phyloP scores from a whole-genome alignment of 768 basidiomycete species.

The Boletellus ananas region DNA sequence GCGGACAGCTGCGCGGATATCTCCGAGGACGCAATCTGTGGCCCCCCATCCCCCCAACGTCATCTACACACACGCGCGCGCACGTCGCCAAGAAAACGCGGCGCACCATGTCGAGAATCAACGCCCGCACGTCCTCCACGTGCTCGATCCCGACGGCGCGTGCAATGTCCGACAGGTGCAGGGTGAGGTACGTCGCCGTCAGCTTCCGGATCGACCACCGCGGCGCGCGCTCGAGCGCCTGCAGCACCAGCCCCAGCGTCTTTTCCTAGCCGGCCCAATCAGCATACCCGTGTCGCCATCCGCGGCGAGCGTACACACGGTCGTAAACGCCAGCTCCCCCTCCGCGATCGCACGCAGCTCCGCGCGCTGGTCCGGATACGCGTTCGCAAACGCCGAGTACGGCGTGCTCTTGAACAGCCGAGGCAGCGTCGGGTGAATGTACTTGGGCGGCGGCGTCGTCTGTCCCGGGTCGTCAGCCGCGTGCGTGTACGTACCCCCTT shows the following conservation, averaged over 20 bases:
- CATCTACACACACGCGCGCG: not conserved
- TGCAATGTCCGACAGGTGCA: slow-evolving; percentile 70
- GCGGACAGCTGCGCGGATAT: slow-evolving; percentile 67
- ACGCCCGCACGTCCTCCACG: slow-evolving; percentile 50
- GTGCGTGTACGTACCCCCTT: too few relatives aligned
- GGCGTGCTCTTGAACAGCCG: slow-evolving; percentile 65
- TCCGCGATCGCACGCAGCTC: slow-evolving; percentile 45
- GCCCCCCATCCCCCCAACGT: not conserved
- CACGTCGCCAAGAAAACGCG: slow-evolving; percentile 7
- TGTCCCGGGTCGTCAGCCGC: slow-evolving; percentile 7
- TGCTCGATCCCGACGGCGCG: slow-evolving; percentile 39
- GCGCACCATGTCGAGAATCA: slow-evolving; percentile 73
- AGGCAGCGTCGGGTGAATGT: slow-evolving; percentile 54
- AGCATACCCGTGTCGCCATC: not conserved
- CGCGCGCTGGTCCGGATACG: slow-evolving; percentile 57
- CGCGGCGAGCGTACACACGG: slow-evolving; percentile 38
- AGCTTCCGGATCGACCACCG: slow-evolving; percentile 78
- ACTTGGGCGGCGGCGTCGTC: slow-evolving; percentile 61
- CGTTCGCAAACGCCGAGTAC: slow-evolving; percentile 59
- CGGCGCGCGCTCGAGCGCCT: slow-evolving; percentile 66
- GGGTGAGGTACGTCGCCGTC: slow-evolving; percentile 78
- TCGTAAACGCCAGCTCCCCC: slow-evolving; percentile 53
- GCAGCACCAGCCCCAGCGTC: slow-evolving; percentile 65
- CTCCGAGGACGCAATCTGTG: slow-evolving; percentile 66
- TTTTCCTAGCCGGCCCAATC: slow-evolving; percentile 48